These are phyloP conservation scores for Penicillium crustosum DNA, from an alignment of 2,329 filamentous ascomycete genomes.

Conservation along the genomic window DNA sequence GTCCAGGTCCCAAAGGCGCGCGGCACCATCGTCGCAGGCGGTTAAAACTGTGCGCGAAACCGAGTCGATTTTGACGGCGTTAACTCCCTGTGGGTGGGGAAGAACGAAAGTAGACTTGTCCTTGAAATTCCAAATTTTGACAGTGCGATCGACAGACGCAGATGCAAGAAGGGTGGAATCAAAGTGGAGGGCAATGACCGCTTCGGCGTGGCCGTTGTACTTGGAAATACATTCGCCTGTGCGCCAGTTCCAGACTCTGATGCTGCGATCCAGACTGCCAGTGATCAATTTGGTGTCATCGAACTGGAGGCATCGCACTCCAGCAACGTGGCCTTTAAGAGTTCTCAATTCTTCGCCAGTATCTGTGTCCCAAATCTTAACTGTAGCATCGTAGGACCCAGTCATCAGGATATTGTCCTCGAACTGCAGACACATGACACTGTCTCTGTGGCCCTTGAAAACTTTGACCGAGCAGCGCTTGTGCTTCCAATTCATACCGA, in stretches of 20 bases:
- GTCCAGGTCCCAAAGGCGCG: slow-evolving; percentile 91
- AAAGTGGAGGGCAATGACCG: slow-evolving; percentile 86
- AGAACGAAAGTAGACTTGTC: slow-evolving; percentile 78
- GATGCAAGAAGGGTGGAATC: slow-evolving; percentile 81
- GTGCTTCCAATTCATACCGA: slow-evolving; percentile 97
- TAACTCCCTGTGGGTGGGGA: slow-evolving; percentile 90
- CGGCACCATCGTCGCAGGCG: slow-evolving; percentile 87
- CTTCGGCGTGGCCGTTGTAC: slow-evolving; percentile 73
- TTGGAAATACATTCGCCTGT: slow-evolving; percentile 84
- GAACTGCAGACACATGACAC: slow-evolving; percentile 76
- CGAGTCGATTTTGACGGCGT: slow-evolving; percentile 85
- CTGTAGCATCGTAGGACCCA: slow-evolving; percentile 90
- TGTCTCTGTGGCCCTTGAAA: slow-evolving; percentile 85
- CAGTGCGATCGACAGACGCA: slow-evolving; percentile 82
- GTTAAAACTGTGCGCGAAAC: slow-evolving; percentile 83
- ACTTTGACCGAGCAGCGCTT: slow-evolving; percentile 81
- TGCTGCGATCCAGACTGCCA: slow-evolving; percentile 79
- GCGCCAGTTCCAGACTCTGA: slow-evolving; percentile 96
- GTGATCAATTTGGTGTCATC: slow-evolving; percentile 89
- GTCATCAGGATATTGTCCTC: slow-evolving; percentile 90
- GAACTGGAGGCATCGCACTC: slow-evolving; percentile 87
- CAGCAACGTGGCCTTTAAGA: slow-evolving; percentile 74
- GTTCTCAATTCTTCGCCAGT: slow-evolving; percentile 85
- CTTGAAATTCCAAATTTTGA: slow-evolving; percentile 91
- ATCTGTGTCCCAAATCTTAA: slow-evolving; percentile 95